Evolutionary conservation across 805 yeast species (phyloP).

Genomic region (Schwanniomyces pseudopolymorphus): DNA sequence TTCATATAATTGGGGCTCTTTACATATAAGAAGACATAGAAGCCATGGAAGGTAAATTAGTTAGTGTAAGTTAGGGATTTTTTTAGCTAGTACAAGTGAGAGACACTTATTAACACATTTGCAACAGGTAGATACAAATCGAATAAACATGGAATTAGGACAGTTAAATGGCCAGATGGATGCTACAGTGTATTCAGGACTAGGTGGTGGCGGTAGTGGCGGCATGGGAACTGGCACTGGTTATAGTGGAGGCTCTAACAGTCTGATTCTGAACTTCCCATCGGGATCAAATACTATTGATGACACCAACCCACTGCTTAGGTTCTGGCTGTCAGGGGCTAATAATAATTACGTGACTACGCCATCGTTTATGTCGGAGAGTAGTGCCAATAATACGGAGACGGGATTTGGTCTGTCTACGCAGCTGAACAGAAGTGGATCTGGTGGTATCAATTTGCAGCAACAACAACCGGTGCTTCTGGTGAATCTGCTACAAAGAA

Average conservation of each 20-base stretch:
- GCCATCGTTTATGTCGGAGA: conserved; percentile 5
- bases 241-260: background rate
- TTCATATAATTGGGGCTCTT: background rate
- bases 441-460: conserved; percentile 1
- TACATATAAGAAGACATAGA: background rate
- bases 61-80: conserved; percentile 1
- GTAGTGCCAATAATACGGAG: background rate
- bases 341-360: conserved; percentile 2
- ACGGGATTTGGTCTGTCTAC: background rate
- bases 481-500: conserved; percentile 1
- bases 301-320: conserved; percentile 7
- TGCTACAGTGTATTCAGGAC: conserved; percentile 1
- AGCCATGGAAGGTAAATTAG: background rate
- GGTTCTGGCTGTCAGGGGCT: conserved; percentile 12
- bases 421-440: background rate
- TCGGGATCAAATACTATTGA: background rate
- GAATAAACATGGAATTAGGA: conserved; percentile 4
- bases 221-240: background rate
- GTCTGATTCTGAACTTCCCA: conserved; percentile 2
- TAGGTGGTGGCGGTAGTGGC: conserved; percentile 1
- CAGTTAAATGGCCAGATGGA: conserved; percentile 7
- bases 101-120: conserved; percentile 1
- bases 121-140: conserved; percentile 1
- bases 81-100: background rate
- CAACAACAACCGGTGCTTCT: background rate